A percentile compares a stretch with the other conserved stretches of the same genome.
Evolutionary conservation across 2,329 filamentous ascomycete genomes (phyloP).

Genomic region (Aspergillus tubingensis): DNA sequence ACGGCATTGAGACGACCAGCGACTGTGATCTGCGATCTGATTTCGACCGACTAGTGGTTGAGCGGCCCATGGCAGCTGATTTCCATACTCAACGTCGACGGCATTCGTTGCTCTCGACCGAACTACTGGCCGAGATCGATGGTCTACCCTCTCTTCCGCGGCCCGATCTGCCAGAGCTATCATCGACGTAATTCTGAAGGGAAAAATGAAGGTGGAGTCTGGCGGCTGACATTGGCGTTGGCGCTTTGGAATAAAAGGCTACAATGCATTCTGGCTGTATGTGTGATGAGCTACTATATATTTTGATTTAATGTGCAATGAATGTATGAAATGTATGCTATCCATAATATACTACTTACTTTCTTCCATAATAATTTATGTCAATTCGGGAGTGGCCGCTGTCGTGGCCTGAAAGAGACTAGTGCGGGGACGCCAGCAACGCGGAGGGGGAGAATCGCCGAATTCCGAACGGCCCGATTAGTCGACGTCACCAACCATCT

Average conservation of each 20-base stretch:
- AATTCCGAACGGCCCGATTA: not conserved
- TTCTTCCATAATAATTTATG: not conserved
- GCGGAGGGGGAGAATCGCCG: constrained; percentile 10
- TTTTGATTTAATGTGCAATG: not conserved
- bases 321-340: not conserved
- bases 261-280: not conserved
- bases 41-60: constrained; percentile 31
- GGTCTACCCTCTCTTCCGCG: constrained; percentile 13
- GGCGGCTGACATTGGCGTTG: not conserved
- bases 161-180: constrained; percentile 22
- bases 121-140: constrained; percentile 16
- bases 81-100: constrained; percentile 17
- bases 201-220: not conserved
- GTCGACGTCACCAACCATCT: constrained; percentile 6
- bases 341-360: too few species aligned
- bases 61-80: constrained; percentile 15
- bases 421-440: not conserved
- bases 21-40: constrained; percentile 37
- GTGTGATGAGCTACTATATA: constrained; percentile 2
- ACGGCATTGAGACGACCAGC: constrained; percentile 25
- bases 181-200: constrained; percentile 10
- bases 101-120: constrained; percentile 18
- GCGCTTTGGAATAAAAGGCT: not conserved
- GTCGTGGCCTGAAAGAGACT: constrained; percentile 5
- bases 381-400: not conserved